Evolutionary conservation across 2,329 filamentous ascomycete species (phyloP).

Genomic region (Aspergillus melleus): DNA sequence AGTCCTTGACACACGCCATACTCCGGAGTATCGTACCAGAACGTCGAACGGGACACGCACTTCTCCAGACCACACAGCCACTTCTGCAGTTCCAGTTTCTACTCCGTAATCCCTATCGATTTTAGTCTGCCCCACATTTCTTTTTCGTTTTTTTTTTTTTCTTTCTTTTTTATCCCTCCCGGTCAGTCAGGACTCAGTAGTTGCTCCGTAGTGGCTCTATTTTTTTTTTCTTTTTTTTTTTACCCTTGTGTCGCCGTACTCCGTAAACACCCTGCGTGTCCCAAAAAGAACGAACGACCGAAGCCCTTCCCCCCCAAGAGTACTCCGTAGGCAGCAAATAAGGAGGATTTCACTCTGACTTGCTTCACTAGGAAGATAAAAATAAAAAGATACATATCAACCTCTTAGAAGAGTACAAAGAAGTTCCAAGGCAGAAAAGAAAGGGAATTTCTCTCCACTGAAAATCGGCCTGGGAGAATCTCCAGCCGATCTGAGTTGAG

Average conservation of each 20-base stretch:
- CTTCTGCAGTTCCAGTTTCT: constrained; percentile 23
- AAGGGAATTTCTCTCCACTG: constrained; percentile 16
- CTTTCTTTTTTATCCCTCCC: constrained; percentile 10
- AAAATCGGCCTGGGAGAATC: constrained; percentile 18
- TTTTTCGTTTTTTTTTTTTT: constrained; percentile 5
- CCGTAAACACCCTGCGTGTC: constrained; percentile 12
- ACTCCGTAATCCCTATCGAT: constrained; percentile 21
- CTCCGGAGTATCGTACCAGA: background rate
- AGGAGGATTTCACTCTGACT: background rate
- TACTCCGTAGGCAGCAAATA: constrained; percentile 8
- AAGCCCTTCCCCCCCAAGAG: constrained; percentile 6
- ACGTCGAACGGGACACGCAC: constrained; percentile 22
- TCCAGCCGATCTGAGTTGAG: constrained; percentile 24
- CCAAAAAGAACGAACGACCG: constrained; percentile 9
- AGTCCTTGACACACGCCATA: background rate
- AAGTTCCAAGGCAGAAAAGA: constrained; percentile 5
- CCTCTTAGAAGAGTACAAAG: background rate
- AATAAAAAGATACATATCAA: background rate
- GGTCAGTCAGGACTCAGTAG: constrained; percentile 7
- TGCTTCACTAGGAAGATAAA: background rate
- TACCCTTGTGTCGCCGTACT: background rate
- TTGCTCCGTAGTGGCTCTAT: constrained; percentile 6
- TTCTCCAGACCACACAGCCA: constrained; percentile 24
- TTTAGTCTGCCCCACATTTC: constrained; percentile 19
- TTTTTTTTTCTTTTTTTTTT: background rate